These are phyloP conservation scores for Yamadazyma aaseri DNA, from an alignment of 1,139 yeast species.

Conservation along the genomic window DNA sequence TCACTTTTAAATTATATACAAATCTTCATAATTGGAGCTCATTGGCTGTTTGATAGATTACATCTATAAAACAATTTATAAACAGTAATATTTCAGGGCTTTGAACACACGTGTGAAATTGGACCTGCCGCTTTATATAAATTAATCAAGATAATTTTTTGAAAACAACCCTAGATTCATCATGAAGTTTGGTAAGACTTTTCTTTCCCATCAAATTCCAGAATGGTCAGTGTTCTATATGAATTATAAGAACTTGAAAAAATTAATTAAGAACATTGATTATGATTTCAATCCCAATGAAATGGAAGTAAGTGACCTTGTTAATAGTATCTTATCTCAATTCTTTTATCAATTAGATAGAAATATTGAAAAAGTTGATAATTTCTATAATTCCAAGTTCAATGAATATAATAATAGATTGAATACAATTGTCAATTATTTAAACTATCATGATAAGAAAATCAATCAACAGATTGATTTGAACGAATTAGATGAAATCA, in stretches of 20 bases:
- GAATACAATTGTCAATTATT: constrained; percentile 40
- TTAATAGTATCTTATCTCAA: constrained; percentile 46
- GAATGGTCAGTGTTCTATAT: constrained; percentile 85
- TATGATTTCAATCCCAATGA: constrained; percentile 37
- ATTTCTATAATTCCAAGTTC: constrained; percentile 70
- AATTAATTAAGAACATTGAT: constrained; percentile 60
- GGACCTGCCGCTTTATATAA: too few species aligned
- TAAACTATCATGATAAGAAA: constrained; percentile 26
- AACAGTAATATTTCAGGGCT: too few species aligned
- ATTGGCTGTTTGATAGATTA: too few species aligned
- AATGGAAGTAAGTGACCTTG: constrained; percentile 22
- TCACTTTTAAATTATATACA: too few species aligned
- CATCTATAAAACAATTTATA: too few species aligned
- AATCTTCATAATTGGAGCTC: too few species aligned
- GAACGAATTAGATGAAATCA: constrained; percentile 69
- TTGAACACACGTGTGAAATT: neutral
- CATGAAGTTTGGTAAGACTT: constrained; percentile 87
- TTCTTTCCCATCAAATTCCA: constrained; percentile 83
- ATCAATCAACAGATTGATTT: constrained; percentile 36
- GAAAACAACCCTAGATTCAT: too few species aligned
- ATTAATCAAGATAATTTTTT: too few species aligned
- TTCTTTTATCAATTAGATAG: constrained; percentile 81
- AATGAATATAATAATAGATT: constrained; percentile 73
- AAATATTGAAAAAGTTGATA: constrained; percentile 78
- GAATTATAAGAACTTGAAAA: constrained; percentile 84